Conservation (phyloP, 1,284 basidiomycete genomes). For the Apiotrichum brassicae region DNA sequence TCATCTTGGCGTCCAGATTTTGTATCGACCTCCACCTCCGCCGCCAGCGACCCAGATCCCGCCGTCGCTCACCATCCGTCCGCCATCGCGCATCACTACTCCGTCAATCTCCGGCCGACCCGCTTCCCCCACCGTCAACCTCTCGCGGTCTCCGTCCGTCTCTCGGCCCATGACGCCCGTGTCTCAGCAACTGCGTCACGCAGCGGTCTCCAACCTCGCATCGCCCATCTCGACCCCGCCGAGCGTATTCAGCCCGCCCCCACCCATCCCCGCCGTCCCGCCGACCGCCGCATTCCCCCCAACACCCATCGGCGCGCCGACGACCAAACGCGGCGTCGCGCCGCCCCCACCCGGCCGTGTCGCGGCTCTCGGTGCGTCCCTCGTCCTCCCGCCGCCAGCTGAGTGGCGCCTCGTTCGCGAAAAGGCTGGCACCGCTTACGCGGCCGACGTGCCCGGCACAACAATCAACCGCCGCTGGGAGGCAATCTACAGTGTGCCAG, state of each 20-base stretch:
- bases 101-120: constrained; percentile 15
- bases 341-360: constrained; percentile 11
- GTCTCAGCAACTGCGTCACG: constrained; percentile 32
- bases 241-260: background rate
- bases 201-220: constrained; percentile 19
- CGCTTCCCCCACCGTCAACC: constrained; percentile 7
- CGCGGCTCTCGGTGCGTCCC: constrained; percentile 22
- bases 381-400: constrained; percentile 11
- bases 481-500: constrained; percentile 16
- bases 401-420: constrained; percentile 20
- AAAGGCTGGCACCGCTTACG: constrained; percentile 26
- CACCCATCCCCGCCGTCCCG: background rate
- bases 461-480: constrained; percentile 25
- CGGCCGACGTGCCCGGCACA: constrained; percentile 18
- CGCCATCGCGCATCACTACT: constrained; percentile 20
- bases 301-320: constrained; percentile 9
- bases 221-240: constrained; percentile 7
- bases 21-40: constrained; percentile 12
- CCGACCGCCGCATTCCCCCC: constrained; percentile 18
- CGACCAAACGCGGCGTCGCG: constrained; percentile 4
- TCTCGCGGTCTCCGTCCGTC: constrained; percentile 11
- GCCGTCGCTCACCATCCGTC: constrained; percentile 15
- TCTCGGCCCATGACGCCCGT: constrained; percentile 37
- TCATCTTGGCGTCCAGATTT: constrained; percentile 29
- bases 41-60: constrained; percentile 1